These are phyloP conservation scores for Tylopilus balloui DNA, from an alignment of 768 basidiomycete species.

Conservation along the genomic window DNA sequence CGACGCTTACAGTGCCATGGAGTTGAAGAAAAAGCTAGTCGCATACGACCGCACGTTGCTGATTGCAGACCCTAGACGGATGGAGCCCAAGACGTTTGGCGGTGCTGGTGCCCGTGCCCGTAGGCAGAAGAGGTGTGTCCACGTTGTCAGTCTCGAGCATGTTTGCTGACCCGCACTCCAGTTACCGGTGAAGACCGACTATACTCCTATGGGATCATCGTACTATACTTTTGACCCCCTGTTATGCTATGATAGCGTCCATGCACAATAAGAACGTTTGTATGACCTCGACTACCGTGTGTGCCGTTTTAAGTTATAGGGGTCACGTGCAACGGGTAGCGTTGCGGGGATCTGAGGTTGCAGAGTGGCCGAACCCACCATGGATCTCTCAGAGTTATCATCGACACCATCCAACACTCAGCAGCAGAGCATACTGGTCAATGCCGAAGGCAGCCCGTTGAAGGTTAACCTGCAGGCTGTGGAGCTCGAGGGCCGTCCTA, in stretches of 20 bases:
- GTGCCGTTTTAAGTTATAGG: too few relatives aligned
- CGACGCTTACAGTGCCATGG: slow-evolving; percentile 95
- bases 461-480: slow-evolving; percentile 56
- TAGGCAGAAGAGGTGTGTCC: slow-evolving; percentile 85
- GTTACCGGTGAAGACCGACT: slow-evolving; percentile 56
- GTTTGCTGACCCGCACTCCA: slow-evolving; percentile 30
- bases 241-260: slow-evolving; percentile 34
- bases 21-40: slow-evolving; percentile 96
- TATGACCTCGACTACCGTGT: not conserved
- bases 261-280: slow-evolving; percentile 33
- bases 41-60: slow-evolving; percentile 89
- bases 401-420: slow-evolving; percentile 13
- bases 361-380: slow-evolving; percentile 3
- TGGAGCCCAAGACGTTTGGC: slow-evolving; percentile 99
- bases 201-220: slow-evolving; percentile 40
- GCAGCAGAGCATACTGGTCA: slow-evolving; percentile 34
- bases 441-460: slow-evolving; percentile 39
- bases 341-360: not conserved
- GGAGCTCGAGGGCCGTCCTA: slow-evolving; percentile 46
- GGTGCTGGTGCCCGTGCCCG: slow-evolving; percentile 97
- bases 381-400: slow-evolving; percentile 21
- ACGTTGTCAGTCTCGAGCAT: not conserved
- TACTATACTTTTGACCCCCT: slow-evolving; percentile 40
- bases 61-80: slow-evolving; percentile 93
- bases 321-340: slow-evolving; percentile 9